These are phyloP conservation scores for Ceratorhiza oryzae-sativae DNA, from an alignment of 1,284 basidiomycete genomes.

Conservation along the genomic window DNA sequence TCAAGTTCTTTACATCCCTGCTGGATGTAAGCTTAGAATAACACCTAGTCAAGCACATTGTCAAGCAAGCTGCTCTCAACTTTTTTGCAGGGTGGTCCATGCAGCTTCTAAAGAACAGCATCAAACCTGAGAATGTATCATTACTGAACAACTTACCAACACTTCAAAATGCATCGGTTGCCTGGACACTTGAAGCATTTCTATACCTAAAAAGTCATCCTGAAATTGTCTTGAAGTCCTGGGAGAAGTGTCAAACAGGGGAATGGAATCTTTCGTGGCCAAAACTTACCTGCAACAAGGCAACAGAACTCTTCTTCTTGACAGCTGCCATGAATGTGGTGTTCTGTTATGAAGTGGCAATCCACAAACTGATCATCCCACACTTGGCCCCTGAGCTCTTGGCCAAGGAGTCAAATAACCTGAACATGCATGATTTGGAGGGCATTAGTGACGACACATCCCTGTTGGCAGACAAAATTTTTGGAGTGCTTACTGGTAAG, in stretches of 20 bases:
- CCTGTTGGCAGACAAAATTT: not conserved
- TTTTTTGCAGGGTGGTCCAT: constrained; percentile 6
- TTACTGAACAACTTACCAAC: constrained; percentile 16
- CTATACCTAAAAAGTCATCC: not conserved
- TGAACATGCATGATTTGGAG: not conserved
- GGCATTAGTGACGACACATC: not conserved
- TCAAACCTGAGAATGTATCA: not conserved
- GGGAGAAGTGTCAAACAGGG: constrained; percentile 18
- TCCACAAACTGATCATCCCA: not conserved
- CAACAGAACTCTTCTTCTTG: not conserved
- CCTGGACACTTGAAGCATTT: constrained; percentile 13
- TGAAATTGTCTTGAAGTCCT: not conserved
- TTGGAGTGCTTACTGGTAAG: not conserved
- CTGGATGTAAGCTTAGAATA: constrained; percentile 9
- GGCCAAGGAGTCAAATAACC: not conserved
- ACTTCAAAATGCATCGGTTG: constrained; percentile 10
- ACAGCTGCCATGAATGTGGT: not conserved
- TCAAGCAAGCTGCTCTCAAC: not conserved
- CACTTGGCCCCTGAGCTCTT: not conserved
- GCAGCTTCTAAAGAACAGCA: not conserved
- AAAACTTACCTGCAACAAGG: constrained; percentile 5
- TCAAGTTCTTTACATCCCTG: not conserved
- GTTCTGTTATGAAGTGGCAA: constrained; percentile 1
- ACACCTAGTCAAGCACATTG: constrained; percentile 2
- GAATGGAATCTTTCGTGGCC: constrained; percentile 11